Conservation (phyloP, 2,329 filamentous ascomycete species). For the Ascochyta viciae-villosae region DNA sequence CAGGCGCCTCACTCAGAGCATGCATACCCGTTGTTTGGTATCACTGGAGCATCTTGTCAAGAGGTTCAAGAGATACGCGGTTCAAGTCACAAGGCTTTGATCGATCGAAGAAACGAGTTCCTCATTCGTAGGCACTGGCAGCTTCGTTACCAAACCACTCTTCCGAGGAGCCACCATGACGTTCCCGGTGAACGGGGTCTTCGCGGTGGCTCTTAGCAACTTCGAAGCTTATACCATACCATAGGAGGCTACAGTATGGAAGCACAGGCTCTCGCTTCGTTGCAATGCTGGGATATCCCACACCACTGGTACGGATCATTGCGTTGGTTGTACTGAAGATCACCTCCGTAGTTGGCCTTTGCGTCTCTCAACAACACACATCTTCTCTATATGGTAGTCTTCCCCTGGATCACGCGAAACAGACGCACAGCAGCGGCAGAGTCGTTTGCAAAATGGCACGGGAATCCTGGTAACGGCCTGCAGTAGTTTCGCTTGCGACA, state of each 20-base stretch:
- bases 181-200: constrained; percentile 22
- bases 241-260: constrained; percentile 19
- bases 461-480: constrained; percentile 22
- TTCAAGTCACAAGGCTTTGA: background rate
- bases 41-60: too few relatives aligned
- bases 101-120: too few relatives aligned
- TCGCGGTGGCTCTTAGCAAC: constrained; percentile 20
- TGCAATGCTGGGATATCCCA: constrained; percentile 16
- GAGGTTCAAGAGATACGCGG: too few relatives aligned
- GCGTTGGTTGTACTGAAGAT: constrained; percentile 18
- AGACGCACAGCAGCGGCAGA: constrained; percentile 9
- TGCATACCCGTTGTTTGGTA: background rate
- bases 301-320: constrained; percentile 14
- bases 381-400: constrained; percentile 1
- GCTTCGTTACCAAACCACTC: background rate
- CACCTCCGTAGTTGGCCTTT: constrained; percentile 8
- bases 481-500: constrained; percentile 16
- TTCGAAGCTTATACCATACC: constrained; percentile 19
- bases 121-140: too few relatives aligned
- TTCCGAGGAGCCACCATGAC: background rate
- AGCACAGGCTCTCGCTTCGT: constrained; percentile 6
- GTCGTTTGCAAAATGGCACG: constrained; percentile 3
- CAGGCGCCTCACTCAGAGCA: background rate
- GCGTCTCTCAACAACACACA: constrained; percentile 13
- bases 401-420: background rate